Conservation (phyloP, 176 grass and related monocot species). For the Aechmea fasciata region DNA sequence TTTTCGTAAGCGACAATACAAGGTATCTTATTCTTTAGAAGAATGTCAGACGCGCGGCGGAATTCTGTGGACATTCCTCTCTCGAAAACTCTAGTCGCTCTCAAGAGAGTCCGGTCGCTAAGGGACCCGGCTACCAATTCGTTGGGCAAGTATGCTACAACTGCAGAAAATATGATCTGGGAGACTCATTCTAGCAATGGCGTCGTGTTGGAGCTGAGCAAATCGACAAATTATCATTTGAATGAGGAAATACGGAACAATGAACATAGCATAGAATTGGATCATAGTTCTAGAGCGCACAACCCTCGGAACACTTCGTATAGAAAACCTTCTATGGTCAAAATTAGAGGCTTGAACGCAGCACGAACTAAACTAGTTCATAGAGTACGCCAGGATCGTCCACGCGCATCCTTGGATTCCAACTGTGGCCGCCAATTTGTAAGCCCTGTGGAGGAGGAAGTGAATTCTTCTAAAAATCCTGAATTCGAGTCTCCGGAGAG, state of each 20-base stretch:
- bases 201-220: constrained; percentile 30
- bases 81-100: constrained; percentile 85
- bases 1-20: constrained; percentile 10
- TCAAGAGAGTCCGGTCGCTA: constrained; percentile 79
- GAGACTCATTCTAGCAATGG: constrained; percentile 67
- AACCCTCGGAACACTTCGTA: constrained; percentile 32
- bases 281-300: constrained; percentile 41
- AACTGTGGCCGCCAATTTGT: constrained; percentile 26
- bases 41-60: constrained; percentile 56
- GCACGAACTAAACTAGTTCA: constrained; percentile 58
- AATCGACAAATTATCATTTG: constrained; percentile 33
- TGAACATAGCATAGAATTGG: constrained; percentile 41
- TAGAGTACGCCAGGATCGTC: constrained; percentile 40
- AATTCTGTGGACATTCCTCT: constrained; percentile 85
- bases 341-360: constrained; percentile 69
- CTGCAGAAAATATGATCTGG: constrained; percentile 52
- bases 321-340: constrained; percentile 51
- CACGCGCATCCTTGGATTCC: constrained; percentile 47
- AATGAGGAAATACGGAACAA: constrained; percentile 51
- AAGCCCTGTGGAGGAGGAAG: constrained; percentile 54
- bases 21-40: constrained; percentile 2
- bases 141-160: constrained; percentile 52
- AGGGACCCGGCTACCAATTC: constrained; percentile 84
- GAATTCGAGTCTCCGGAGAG: constrained; percentile 27
- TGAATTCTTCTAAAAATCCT: constrained; percentile 45